phyloP scores from a whole-genome alignment of 2,329 filamentous ascomycete species.

The Colletotrichum tamarilloi region DNA sequence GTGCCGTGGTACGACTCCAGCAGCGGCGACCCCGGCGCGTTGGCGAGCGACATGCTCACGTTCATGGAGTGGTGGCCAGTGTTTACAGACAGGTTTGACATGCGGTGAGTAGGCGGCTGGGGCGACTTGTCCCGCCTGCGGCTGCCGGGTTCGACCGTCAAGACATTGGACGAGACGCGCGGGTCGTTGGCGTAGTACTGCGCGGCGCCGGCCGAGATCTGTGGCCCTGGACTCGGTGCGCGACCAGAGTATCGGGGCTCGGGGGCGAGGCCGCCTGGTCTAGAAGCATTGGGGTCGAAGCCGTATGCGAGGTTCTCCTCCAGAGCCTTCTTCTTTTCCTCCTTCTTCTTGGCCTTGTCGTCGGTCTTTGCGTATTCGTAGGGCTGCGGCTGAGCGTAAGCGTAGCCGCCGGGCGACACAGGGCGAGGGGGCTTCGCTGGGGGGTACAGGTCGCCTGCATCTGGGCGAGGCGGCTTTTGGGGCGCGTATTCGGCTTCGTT shows the following conservation, averaged over 20 bases:
- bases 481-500: slow-evolving; percentile 40
- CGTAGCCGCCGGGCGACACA: slow-evolving; percentile 35
- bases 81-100: slow-evolving; percentile 65
- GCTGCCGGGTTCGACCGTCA: slow-evolving; percentile 54
- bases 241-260: slow-evolving; percentile 28
- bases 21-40: slow-evolving; percentile 82
- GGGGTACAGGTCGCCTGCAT: slow-evolving; percentile 50
- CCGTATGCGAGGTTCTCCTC: slow-evolving; percentile 66
- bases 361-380: slow-evolving; percentile 41
- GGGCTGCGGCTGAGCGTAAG: slow-evolving; percentile 43
- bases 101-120: slow-evolving; percentile 59
- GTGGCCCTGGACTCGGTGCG: slow-evolving; percentile 27
- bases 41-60: slow-evolving; percentile 57
- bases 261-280: slow-evolving; percentile 27
- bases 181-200: slow-evolving; percentile 50
- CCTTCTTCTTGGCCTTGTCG: slow-evolving; percentile 42
- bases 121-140: slow-evolving; percentile 57
- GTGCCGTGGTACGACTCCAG: slow-evolving; percentile 94
- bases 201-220: slow-evolving; percentile 37
- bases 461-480: slow-evolving; percentile 37
- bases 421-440: slow-evolving; percentile 32
- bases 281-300: slow-evolving; percentile 26
- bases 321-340: slow-evolving; percentile 44
- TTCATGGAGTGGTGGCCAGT: slow-evolving; percentile 53
- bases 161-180: slow-evolving; percentile 51